phyloP scores from a whole-genome alignment of 106 monocot species.

The Allium sativum region DNA sequence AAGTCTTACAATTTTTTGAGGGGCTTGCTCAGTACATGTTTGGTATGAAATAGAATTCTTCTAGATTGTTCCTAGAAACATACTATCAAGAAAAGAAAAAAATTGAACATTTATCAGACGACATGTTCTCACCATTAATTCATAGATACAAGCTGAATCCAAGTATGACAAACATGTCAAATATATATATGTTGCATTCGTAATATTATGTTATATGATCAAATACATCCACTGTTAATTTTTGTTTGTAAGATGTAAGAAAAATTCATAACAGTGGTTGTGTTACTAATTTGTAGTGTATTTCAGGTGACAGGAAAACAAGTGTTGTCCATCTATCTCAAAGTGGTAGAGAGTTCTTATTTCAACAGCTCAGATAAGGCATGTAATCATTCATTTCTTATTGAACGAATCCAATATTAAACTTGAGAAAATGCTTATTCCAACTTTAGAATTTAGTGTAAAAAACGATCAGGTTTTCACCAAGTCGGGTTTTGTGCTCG shows the following conservation, averaged over 20 bases:
- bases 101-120: too few species aligned
- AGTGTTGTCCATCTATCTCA: conserved; percentile 66
- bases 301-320: conserved; percentile 70
- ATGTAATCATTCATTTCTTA: conserved; percentile 4
- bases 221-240: background rate
- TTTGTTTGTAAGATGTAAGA: background rate
- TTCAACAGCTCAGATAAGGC: conserved; percentile 95
- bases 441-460: too few species aligned
- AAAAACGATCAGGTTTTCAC: too few species aligned
- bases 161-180: background rate
- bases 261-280: background rate
- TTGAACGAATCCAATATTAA: background rate
- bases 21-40: too few species aligned
- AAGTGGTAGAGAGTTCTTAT: conserved; percentile 88
- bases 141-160: background rate
- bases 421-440: background rate
- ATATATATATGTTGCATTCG: background rate
- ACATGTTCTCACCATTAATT: too few species aligned
- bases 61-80: too few species aligned
- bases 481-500: too few species aligned
- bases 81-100: too few species aligned
- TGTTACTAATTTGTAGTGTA: background rate
- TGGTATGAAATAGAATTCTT: too few species aligned
- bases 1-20: too few species aligned
- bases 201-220: background rate